Evolutionary conservation across 2,329 filamentous ascomycete species (phyloP).

Genomic region (Exserohilum rostratum): DNA sequence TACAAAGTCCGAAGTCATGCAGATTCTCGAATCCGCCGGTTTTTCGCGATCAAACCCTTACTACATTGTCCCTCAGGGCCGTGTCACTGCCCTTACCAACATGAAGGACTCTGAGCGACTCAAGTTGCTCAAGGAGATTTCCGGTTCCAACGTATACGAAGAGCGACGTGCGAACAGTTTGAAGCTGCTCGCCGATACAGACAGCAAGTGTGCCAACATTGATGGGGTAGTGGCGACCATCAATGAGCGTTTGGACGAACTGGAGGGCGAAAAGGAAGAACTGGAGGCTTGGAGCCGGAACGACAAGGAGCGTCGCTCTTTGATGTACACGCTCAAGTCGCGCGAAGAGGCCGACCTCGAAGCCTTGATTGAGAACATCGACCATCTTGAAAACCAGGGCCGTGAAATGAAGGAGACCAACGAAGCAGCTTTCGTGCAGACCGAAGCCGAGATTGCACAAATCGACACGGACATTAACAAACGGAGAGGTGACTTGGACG

Average conservation of each 20-base stretch:
- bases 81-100: slow-evolving; percentile 93
- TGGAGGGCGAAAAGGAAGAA: slow-evolving; percentile 98
- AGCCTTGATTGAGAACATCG: slow-evolving; percentile 79
- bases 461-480: slow-evolving; percentile 81
- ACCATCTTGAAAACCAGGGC: slow-evolving; percentile 79
- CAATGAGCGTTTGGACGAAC: slow-evolving; percentile 82
- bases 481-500: slow-evolving; percentile 80
- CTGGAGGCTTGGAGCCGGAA: slow-evolving; percentile 92
- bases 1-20: slow-evolving; percentile 92
- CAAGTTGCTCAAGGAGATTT: slow-evolving; percentile 94
- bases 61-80: slow-evolving; percentile 97
- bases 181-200: slow-evolving; percentile 96
- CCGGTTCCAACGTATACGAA: slow-evolving; percentile 96
- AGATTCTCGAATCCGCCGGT: slow-evolving; percentile 91
- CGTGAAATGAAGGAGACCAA: slow-evolving; percentile 85
- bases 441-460: slow-evolving; percentile 77
- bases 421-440: slow-evolving; percentile 74
- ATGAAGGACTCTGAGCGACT: slow-evolving; percentile 97
- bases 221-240: slow-evolving; percentile 92
- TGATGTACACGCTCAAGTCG: slow-evolving; percentile 94
- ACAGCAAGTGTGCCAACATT: slow-evolving; percentile 92
- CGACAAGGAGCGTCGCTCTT: slow-evolving; percentile 85
- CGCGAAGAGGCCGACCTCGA: slow-evolving; percentile 83
- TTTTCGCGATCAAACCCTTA: slow-evolving; percentile 98
- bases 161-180: slow-evolving; percentile 86